Evolutionary conservation across 805 yeast genomes (phyloP).

Genomic region (Wickerhamiella azyma): DNA sequence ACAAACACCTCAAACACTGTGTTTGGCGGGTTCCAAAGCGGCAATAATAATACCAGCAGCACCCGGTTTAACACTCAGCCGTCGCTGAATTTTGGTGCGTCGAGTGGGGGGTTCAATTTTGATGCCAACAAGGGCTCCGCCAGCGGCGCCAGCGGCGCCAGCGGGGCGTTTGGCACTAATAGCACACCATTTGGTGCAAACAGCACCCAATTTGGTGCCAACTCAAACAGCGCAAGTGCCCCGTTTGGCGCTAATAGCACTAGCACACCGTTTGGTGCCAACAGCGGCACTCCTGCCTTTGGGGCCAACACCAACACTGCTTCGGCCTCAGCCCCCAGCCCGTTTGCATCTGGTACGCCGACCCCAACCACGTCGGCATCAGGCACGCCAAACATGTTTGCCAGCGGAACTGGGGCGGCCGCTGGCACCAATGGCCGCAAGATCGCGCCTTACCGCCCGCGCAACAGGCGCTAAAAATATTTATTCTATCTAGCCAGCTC

Average conservation of each 20-base stretch:
- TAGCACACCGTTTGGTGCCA: not conserved
- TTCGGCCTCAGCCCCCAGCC: not conserved
- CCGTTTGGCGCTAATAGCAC: not conserved
- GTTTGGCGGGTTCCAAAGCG: not conserved
- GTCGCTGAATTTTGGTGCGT: slow-evolving; percentile 1
- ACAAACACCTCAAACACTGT: not conserved
- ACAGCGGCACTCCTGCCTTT: too few species aligned
- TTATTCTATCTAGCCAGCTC: not conserved
- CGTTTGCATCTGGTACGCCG: not conserved
- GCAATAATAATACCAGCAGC: not conserved
- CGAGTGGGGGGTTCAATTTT: not conserved
- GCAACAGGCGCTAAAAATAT: not conserved
- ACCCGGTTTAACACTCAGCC: not conserved
- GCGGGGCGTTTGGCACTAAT: not conserved
- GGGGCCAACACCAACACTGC: too few species aligned
- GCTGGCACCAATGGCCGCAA: not conserved
- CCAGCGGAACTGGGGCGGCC: not conserved
- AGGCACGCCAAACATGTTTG: slow-evolving; percentile 1
- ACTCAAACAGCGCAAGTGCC: too few species aligned
- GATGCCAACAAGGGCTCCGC: slow-evolving; percentile 1
- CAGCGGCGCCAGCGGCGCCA: not conserved
- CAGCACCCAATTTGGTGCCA: not conserved
- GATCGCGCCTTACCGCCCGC: slow-evolving; percentile 2
- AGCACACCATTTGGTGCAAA: not conserved
- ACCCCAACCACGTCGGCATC: not conserved